Base-by-base conservation (phyloP, 495 filamentous ascomycete species). In the Neurospora sp. region DNA sequence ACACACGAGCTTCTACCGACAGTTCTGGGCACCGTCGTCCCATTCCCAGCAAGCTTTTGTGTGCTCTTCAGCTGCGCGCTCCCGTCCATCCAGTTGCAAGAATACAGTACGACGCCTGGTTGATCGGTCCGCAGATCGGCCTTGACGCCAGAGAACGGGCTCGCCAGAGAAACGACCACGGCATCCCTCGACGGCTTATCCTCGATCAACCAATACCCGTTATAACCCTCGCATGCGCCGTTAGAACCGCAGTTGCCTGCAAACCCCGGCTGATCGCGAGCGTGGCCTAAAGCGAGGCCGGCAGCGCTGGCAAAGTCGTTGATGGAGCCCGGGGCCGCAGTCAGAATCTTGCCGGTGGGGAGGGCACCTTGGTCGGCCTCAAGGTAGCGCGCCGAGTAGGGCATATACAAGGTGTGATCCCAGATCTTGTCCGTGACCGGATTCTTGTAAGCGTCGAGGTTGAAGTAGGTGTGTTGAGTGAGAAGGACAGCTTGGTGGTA, bases 381-480 rank as follows among this genome's bases (percentile, higher is more conserved):
- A 22, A 94, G 83, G 77, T 91, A 89, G 40, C 91, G 91, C 70
- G 84, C 83, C 20, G 91, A 91, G 78, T 91, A 89, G 7, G 93
- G 93, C 75, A 94, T 84, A 76, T 91, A 84, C 48, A 95, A 82
- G 59, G 85, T 88, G 78, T 95, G 88, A 74, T 94, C 89, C 77
- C 93, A 87, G 75, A 93, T 89, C 10, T 87, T 80, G 69, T 87
- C 82, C 37, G 89, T 88, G 59, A 82, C 73, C 0, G 88, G 86
- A 76, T 89, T 85, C 45, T 80, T 83, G 84, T 92, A 95, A 12
- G 88, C 93, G 77, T 94, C 93, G 69, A 96, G 86, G 82, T 94
- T 95, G 89, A 92, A 95, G 84, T 95, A 96, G 72, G 92, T 89
- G 83, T 93, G 91, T 76, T 93, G 92, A 71, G 84, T 85, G 40